Base-by-base conservation (phyloP, 1,139 yeast species). In the Sugiyamaella sp. region DNA sequence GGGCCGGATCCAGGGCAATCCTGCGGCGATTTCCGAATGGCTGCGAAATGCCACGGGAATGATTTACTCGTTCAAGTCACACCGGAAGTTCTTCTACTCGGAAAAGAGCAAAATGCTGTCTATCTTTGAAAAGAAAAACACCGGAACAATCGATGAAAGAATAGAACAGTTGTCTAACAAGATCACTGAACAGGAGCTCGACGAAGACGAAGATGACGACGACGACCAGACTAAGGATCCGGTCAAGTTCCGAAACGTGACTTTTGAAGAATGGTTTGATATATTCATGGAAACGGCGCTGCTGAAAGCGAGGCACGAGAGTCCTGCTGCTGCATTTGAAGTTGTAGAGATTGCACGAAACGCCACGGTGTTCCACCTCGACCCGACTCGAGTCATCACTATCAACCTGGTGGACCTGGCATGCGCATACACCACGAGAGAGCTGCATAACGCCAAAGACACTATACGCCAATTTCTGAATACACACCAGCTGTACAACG, bases 191-290 rank as follows among this genome's bases (percentile, higher is more conserved):
- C 52, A 59, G 39, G 59, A 59, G 32, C 51, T 62, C 9, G 62
- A 57, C 10, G 63, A 84, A 56, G 93, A 87, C 25, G 80, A 81
- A 51, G 73, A 38, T 4, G 32, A 39, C 25, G 14, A 8, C 8
- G 24, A 17, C n/a, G 20, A 25, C 9, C 8, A 14, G 4, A 14
- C 33, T 17, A 37, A 29, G 29, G 41, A 42, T 27, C 72, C 74
- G 0, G 56, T 74, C 69, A 27, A 80, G 58, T 87, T 87, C 65
- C 77, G 96, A 57, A 97, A 97, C 0, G 73, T 90, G 19, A 74
- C 77, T 1, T 88, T 88, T 66, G 87, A 85, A 44, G 79, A 79
- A 38, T 93, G 99, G 99, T 89, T 90, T 67, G 82, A 80, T 57
- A 74, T 93, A 6, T 89, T 90, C 65, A 85, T 90, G 77, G 87